Evolutionary conservation across 1,284 basidiomycete genomes (phyloP).

Genomic region (Ceratobasidium papillatum): DNA sequence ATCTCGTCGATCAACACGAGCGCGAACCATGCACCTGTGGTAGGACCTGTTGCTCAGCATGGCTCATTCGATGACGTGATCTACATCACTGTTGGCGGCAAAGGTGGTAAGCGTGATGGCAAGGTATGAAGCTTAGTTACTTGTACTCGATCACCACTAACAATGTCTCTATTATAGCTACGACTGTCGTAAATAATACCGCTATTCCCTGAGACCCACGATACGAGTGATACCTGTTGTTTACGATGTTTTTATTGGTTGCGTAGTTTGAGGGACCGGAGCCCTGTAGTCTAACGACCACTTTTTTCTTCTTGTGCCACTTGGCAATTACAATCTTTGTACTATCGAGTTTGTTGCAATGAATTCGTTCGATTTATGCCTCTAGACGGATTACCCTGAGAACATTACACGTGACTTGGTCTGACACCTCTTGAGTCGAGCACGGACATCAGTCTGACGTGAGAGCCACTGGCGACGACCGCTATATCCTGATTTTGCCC

Average conservation of each 20-base stretch:
- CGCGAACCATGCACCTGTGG: slow-evolving; percentile 54
- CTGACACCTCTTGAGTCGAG: slow-evolving; percentile 23
- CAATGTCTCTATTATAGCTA: neutral
- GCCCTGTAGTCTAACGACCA: slow-evolving; percentile 35
- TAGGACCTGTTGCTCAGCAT: slow-evolving; percentile 65
- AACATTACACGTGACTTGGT: neutral
- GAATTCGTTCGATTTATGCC: slow-evolving; percentile 12
- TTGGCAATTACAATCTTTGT: slow-evolving; percentile 40
- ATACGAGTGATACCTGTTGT: slow-evolving; percentile 21
- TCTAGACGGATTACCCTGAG: neutral
- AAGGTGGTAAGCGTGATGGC: slow-evolving; percentile 22
- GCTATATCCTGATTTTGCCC: neutral
- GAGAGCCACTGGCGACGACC: slow-evolving; percentile 5
- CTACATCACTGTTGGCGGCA: slow-evolving; percentile 57
- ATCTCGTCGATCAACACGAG: slow-evolving; percentile 50
- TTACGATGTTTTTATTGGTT: slow-evolving; percentile 27
- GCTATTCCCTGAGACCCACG: neutral
- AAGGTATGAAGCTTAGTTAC: neutral
- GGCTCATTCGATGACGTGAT: slow-evolving; percentile 68
- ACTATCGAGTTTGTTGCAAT: slow-evolving; percentile 20
- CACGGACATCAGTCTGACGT: slow-evolving; percentile 19
- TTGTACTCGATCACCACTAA: neutral
- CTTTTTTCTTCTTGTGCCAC: slow-evolving; percentile 28
- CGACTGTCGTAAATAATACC: slow-evolving; percentile 15
- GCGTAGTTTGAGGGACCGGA: slow-evolving; percentile 35